Evolutionary conservation across 179 eudicot species (phyloP).

Genomic region (Beta macrorhiza): DNA sequence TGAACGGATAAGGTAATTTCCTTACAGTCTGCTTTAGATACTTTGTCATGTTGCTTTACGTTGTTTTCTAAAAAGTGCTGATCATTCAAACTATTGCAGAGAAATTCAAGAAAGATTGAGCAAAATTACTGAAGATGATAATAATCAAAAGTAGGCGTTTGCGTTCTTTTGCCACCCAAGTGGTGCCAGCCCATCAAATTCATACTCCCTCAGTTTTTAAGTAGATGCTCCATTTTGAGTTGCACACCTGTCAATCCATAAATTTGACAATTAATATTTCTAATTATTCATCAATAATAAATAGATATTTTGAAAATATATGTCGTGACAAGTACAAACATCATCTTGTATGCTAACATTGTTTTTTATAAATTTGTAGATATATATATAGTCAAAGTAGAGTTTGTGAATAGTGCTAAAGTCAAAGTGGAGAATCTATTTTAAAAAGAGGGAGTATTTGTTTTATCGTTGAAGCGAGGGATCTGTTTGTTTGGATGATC

Average conservation of each 20-base stretch:
- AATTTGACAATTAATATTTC: too few relatives aligned
- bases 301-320: too few relatives aligned
- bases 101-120: slow-evolving; percentile 86
- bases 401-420: too few relatives aligned
- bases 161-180: neutral
- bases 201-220: too few relatives aligned
- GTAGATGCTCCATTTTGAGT: too few relatives aligned
- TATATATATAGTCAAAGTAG: too few relatives aligned
- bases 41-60: neutral
- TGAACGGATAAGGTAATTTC: slow-evolving; percentile 68
- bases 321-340: too few relatives aligned
- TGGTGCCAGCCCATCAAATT: neutral
- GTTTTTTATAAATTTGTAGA: too few relatives aligned
- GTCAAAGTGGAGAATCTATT: too few relatives aligned
- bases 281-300: too few relatives aligned
- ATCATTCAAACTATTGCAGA: slow-evolving; percentile 51
- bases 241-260: too few relatives aligned
- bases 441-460: neutral
- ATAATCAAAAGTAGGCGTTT: slow-evolving; percentile 68
- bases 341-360: too few relatives aligned
- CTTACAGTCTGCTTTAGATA: slow-evolving; percentile 10
- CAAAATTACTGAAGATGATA: slow-evolving; percentile 70
- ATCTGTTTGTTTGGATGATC: slow-evolving; percentile 13
- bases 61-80: slow-evolving; percentile 10
- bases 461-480: neutral